phyloP scores from a whole-genome alignment of 1,139 yeast species.

The Geotrichum europaeum region DNA sequence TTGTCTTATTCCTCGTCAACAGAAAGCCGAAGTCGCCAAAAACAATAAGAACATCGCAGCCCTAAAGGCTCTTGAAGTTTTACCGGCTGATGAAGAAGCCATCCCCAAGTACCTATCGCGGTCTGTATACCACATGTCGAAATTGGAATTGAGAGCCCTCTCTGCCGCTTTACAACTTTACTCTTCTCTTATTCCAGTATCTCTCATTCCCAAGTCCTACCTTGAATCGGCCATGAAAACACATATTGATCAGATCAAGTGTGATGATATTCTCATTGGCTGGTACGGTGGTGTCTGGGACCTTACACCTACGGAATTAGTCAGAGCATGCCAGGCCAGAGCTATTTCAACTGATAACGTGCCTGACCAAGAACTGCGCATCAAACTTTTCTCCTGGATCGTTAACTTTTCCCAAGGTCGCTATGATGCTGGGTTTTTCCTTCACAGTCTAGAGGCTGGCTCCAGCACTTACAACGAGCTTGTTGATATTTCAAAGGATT shows the following conservation, averaged over 20 bases:
- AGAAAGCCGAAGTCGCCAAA: constrained; percentile 25
- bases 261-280: constrained; percentile 30
- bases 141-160: not conserved
- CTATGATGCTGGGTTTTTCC: constrained; percentile 26
- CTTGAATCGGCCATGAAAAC: constrained; percentile 17
- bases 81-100: constrained; percentile 3
- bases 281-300: constrained; percentile 31
- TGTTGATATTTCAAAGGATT: not conserved
- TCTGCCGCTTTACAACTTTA: constrained; percentile 5
- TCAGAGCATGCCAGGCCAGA: constrained; percentile 29
- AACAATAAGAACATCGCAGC: constrained; percentile 18
- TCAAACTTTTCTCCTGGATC: constrained; percentile 24
- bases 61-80: constrained; percentile 12
- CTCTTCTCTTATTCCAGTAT: constrained; percentile 7
- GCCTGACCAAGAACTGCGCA: constrained; percentile 17
- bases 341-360: constrained; percentile 22
- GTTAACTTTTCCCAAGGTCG: constrained; percentile 21
- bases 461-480: not conserved
- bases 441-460: constrained; percentile 4
- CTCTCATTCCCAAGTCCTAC: constrained; percentile 6
- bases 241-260: constrained; percentile 25
- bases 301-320: constrained; percentile 26
- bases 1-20: constrained; percentile 52
- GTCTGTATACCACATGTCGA: constrained; percentile 5
- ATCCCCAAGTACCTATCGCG: constrained; percentile 6